Evolutionary conservation across 2,329 filamentous ascomycete genomes (phyloP).

Genomic region (Cryphonectria nitschkei): DNA sequence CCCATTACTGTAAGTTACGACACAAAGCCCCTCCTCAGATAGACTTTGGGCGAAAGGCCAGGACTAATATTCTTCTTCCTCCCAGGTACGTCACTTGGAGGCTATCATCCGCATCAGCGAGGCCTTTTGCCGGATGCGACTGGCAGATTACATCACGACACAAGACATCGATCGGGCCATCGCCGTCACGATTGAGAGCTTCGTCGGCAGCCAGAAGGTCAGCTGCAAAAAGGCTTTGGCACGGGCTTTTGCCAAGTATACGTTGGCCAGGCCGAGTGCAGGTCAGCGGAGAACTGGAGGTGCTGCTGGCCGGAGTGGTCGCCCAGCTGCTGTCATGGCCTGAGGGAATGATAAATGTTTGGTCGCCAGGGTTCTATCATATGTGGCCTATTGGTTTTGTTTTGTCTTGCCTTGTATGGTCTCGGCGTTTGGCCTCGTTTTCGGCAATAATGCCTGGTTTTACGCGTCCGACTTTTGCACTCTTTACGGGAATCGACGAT

Average conservation of each 20-base stretch:
- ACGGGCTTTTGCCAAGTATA: constrained; percentile 95
- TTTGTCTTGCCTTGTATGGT: constrained; percentile 1
- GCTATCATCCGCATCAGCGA: constrained; percentile 96
- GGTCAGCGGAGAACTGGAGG: constrained; percentile 37
- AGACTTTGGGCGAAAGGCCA: background rate
- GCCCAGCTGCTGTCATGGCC: constrained; percentile 26
- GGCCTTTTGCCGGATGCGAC: constrained; percentile 93
- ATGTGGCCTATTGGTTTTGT: background rate
- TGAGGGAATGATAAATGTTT: constrained; percentile 11
- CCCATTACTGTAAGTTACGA: constrained; percentile 83
- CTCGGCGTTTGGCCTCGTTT: constrained; percentile 23
- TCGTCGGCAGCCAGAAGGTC: constrained; percentile 94
- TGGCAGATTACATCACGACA: constrained; percentile 91
- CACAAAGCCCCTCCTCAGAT: background rate
- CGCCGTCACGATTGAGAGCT: constrained; percentile 93
- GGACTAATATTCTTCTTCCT: constrained; percentile 6
- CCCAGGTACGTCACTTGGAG: constrained; percentile 91
- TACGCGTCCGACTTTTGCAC: background rate
- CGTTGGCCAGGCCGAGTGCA: constrained; percentile 52
- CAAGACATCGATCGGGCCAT: constrained; percentile 97
- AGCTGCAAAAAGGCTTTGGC: constrained; percentile 96
- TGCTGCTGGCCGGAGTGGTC: constrained; percentile 32
- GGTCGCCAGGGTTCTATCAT: constrained; percentile 3
- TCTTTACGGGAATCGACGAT: constrained; percentile 16
- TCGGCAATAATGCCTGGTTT: constrained; percentile 18